phyloP scores from a whole-genome alignment of 352 stramenopile species.

The Globisporangium nagaii region DNA sequence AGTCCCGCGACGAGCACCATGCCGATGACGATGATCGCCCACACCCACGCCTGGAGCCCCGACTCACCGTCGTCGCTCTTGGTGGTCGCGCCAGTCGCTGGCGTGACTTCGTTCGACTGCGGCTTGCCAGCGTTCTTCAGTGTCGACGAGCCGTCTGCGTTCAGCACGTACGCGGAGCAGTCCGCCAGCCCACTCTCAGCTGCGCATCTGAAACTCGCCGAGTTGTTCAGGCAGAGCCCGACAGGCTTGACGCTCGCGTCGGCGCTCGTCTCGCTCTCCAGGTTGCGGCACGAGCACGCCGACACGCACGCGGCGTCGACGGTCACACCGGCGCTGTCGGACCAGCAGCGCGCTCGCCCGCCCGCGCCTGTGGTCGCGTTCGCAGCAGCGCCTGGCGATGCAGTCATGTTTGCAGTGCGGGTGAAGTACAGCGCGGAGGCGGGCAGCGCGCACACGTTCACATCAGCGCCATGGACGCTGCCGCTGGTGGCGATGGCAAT shows the following conservation, averaged over 20 bases:
- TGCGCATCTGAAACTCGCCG: conserved; percentile 1
- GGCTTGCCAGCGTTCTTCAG: background rate
- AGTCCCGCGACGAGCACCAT: conserved; percentile 24
- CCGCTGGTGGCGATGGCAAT: background rate
- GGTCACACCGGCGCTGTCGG: conserved; percentile 5
- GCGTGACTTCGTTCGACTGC: background rate
- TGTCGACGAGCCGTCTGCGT: conserved; percentile 9
- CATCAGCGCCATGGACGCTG: background rate
- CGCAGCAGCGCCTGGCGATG: no score
- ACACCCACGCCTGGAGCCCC: conserved; percentile 28
- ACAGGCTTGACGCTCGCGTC: background rate
- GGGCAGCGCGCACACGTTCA: conserved; percentile 18
- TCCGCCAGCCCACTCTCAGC: background rate
- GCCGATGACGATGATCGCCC: conserved; percentile 26
- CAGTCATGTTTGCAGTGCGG: background rate
- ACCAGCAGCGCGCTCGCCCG: background rate
- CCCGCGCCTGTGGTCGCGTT: conserved; percentile 1
- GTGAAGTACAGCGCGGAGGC: conserved; percentile 20
- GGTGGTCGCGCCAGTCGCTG: background rate
- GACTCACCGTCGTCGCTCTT: conserved; percentile 2
- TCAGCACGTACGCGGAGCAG: conserved; percentile 22
- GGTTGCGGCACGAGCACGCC: conserved; percentile 7
- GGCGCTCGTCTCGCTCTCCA: background rate
- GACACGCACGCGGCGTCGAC: background rate
- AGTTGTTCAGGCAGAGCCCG: conserved; percentile 9